Evolutionary conservation across 495 filamentous ascomycete genomes (phyloP).

Genomic region (Annulohypoxylon maeteangense): DNA sequence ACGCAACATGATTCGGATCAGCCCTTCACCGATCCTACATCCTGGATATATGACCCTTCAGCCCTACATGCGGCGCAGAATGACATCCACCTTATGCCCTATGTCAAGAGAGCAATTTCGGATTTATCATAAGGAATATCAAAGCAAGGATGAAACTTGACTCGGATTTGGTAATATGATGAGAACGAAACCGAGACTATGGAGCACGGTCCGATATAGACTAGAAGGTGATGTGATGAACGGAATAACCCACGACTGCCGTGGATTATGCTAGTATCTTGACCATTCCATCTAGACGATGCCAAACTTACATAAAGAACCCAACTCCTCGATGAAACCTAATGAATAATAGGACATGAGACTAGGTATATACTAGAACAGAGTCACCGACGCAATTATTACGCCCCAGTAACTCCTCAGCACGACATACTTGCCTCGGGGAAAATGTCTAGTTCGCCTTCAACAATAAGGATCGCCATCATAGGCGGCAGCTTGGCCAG

Average conservation of each 20-base stretch:
- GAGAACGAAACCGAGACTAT: background rate
- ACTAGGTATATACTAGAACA: background rate
- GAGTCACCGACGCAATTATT: background rate
- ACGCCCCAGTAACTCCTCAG: background rate
- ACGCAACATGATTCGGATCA: constrained; percentile 3
- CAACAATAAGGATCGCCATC: constrained; percentile 49
- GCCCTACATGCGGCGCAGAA: constrained; percentile 23
- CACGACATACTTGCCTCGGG: background rate
- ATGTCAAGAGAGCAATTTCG: background rate
- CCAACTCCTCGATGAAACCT: background rate
- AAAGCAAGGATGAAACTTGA: constrained; percentile 12
- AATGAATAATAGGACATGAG: background rate
- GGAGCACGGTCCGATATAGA: constrained; percentile 8
- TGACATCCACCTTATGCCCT: constrained; percentile 1
- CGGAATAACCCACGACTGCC: background rate
- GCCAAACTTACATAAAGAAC: constrained; percentile 16
- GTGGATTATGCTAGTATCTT: constrained; percentile 7
- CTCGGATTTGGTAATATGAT: constrained; percentile 1
- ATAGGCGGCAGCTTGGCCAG: constrained; percentile 51
- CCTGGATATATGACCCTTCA: constrained; percentile 21
- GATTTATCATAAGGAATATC: constrained; percentile 4
- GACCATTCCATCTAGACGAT: background rate
- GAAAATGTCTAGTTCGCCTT: constrained; percentile 38
- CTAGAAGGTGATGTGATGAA: background rate
- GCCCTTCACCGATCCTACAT: constrained; percentile 16